A percentile compares a stretch with the other conserved stretches of the same genome.
phyloP scores from a whole-genome alignment of 495 filamentous ascomycete species.

The Xanthoparmelia taractica region DNA sequence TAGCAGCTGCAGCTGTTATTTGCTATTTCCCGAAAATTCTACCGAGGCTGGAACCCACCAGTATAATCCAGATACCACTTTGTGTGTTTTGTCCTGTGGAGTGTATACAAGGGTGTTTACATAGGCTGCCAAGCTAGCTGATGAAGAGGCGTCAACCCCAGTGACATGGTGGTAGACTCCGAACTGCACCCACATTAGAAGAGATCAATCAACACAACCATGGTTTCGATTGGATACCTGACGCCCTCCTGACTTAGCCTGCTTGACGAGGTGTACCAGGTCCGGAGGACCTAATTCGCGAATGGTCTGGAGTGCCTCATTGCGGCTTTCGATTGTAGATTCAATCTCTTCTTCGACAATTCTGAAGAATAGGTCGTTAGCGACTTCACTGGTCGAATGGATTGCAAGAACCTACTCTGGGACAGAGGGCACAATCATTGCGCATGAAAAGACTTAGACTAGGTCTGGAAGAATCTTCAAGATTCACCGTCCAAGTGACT shows the following conservation, averaged over 20 bases:
- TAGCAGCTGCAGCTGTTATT: constrained; percentile 62
- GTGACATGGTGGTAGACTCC: constrained; percentile 98
- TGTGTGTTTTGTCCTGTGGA: constrained; percentile 75
- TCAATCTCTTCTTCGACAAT: constrained; percentile 85
- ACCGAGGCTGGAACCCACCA: constrained; percentile 50
- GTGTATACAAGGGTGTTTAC: constrained; percentile 95
- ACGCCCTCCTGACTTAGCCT: constrained; percentile 51
- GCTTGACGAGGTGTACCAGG: constrained; percentile 89
- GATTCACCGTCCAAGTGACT: neutral
- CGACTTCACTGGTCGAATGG: constrained; percentile 7
- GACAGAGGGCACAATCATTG: constrained; percentile 82
- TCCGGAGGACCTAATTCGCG: constrained; percentile 94
- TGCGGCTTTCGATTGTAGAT: constrained; percentile 80
- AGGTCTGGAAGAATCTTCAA: neutral
- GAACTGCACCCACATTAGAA: constrained; percentile 42
- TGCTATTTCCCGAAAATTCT: neutral
- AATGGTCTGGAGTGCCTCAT: constrained; percentile 72
- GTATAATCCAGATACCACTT: constrained; percentile 88
- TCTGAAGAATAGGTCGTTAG: constrained; percentile 42
- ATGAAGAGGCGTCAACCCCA: constrained; percentile 93
- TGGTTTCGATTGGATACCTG: constrained; percentile 34
- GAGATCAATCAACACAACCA: neutral
- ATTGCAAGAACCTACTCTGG: constrained; percentile 61
- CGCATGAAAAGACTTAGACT: constrained; percentile 25
- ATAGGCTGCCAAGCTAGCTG: constrained; percentile 91